These are phyloP conservation scores for Pyrenophora seminiperda DNA, from an alignment of 2,329 filamentous ascomycete genomes.

Conservation along the genomic window DNA sequence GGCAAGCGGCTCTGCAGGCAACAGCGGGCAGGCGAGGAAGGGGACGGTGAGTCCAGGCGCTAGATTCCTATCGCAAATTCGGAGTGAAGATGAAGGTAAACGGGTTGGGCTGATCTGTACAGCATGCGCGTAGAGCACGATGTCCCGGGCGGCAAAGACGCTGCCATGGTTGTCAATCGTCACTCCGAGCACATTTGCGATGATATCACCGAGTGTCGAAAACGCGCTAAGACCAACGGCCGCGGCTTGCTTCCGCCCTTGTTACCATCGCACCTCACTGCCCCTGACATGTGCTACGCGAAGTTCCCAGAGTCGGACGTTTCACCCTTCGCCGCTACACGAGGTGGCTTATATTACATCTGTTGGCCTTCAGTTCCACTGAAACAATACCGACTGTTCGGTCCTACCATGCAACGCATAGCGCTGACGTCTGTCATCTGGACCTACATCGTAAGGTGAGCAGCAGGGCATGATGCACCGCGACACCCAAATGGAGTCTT, in stretches of 20 bases:
- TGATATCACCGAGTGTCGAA: conserved; percentile 25
- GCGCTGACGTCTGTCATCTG: too few relatives aligned
- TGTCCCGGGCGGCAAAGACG: neutral
- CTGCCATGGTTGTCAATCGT: conserved; percentile 7
- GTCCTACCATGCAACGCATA: too few relatives aligned
- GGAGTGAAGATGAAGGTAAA: neutral
- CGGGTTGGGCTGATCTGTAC: neutral
- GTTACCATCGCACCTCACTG: neutral
- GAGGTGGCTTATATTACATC: too few relatives aligned
- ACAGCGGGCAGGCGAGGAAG: conserved; percentile 13
- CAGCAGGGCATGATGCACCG: too few relatives aligned
- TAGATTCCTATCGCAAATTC: neutral
- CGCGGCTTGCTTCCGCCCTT: conserved; percentile 20
- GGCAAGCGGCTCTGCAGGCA: conserved; percentile 20
- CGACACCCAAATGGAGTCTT: too few relatives aligned
- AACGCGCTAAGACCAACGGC: conserved; percentile 20
- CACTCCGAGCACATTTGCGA: conserved; percentile 9
- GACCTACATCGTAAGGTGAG: too few relatives aligned
- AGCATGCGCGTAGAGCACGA: neutral
- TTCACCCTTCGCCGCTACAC: too few relatives aligned
- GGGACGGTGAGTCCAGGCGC: conserved; percentile 1
- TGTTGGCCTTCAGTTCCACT: too few relatives aligned
- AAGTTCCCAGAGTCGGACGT: too few relatives aligned
- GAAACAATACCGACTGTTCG: too few relatives aligned
- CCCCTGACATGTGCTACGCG: neutral